These are phyloP conservation scores for Citrullus colocynthis DNA, from an alignment of 306 rosid genomes.

Conservation along the genomic window DNA sequence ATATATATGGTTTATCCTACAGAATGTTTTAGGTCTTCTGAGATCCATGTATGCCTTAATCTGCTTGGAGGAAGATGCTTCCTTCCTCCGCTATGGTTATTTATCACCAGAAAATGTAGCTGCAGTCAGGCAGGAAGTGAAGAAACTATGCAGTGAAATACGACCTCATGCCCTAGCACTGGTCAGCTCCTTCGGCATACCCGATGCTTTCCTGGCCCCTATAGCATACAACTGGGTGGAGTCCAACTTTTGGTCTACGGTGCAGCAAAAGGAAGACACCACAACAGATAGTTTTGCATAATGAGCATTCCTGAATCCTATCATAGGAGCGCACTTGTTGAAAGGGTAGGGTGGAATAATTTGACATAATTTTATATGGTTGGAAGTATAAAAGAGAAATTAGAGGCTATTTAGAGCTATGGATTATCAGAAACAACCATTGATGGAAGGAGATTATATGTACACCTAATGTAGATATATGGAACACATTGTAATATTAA, in stretches of 20 bases:
- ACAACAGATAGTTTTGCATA: neutral
- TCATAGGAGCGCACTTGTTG: neutral
- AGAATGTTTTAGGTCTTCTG: conserved; percentile 49
- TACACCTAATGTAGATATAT: too few species aligned
- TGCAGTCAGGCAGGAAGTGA: conserved; percentile 66
- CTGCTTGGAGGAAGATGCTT: conserved; percentile 66
- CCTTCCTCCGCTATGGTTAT: conserved; percentile 75
- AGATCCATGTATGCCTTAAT: conserved; percentile 72
- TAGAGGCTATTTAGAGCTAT: too few species aligned
- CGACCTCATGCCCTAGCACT: conserved; percentile 77
- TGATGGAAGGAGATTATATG: too few species aligned
- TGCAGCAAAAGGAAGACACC: conserved; percentile 24
- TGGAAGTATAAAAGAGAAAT: too few species aligned
- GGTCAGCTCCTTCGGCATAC: conserved; percentile 88
- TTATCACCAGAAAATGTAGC: conserved; percentile 45
- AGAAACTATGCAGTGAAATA: conserved; percentile 52
- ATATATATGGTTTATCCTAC: conserved; percentile 4
- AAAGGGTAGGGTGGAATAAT: too few species aligned
- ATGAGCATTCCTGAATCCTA: neutral
- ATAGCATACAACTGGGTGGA: conserved; percentile 77
- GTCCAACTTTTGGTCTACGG: conserved; percentile 67
- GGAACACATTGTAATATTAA: neutral
- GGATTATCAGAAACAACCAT: too few species aligned
- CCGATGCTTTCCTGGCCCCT: conserved; percentile 81
- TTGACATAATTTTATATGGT: too few species aligned